phyloP scores from a whole-genome alignment of 129 eudicot species.

The Kitagawia praeruptora region DNA sequence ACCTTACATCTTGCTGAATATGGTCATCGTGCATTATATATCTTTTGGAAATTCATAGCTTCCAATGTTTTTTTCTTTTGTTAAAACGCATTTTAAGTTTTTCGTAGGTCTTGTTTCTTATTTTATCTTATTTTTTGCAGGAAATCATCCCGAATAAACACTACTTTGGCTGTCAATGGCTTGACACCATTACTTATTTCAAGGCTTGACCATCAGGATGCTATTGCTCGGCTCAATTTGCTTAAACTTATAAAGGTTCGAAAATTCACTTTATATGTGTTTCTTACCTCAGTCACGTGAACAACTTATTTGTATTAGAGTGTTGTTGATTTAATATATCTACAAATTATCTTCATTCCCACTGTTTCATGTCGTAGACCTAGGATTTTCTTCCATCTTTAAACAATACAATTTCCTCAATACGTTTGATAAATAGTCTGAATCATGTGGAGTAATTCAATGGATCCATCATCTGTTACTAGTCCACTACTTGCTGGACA shows the following conservation, averaged over 20 bases:
- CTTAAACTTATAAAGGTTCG: conserved; percentile 85
- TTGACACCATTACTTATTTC: conserved; percentile 83
- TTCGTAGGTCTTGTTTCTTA: neutral
- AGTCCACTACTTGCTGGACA: neutral
- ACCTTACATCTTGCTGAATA: neutral
- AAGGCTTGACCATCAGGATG: conserved; percentile 93
- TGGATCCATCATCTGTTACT: neutral
- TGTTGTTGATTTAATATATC: neutral
- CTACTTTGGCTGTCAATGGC: conserved; percentile 92
- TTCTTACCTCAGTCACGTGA: neutral
- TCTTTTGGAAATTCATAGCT: neutral
- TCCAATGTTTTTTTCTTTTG: too few species aligned
- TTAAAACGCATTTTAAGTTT: too few species aligned
- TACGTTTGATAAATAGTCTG: neutral
- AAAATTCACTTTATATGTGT: neutral
- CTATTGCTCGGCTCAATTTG: conserved; percentile 94
- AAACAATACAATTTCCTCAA: neutral
- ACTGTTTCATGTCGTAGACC: neutral
- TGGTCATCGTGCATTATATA: neutral
- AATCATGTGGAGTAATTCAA: neutral
- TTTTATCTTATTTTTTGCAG: conserved; percentile 29
- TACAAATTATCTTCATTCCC: neutral
- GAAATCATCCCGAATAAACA: conserved; percentile 92
- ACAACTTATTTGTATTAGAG: neutral
- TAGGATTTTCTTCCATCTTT: neutral